Conservation (phyloP, 2,329 filamentous ascomycete species). For the Phaeosphaeriaceae sp. region DNA sequence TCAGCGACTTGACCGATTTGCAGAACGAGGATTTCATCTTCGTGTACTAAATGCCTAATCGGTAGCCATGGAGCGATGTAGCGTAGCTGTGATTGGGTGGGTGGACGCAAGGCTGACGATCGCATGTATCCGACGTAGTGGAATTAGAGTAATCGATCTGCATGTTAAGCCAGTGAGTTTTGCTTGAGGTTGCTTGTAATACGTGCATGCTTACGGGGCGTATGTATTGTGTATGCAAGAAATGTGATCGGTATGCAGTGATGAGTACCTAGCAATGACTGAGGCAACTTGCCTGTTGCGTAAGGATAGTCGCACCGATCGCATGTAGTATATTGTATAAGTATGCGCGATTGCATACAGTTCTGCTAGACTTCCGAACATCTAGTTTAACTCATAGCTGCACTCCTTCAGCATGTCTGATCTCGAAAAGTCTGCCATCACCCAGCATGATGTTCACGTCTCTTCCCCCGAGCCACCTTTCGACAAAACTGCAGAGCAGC, state of each 20-base stretch:
- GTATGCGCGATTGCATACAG: neutral
- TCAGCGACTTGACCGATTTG: slow-evolving; percentile 29
- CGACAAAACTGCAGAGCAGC: slow-evolving; percentile 32
- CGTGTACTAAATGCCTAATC: slow-evolving; percentile 11
- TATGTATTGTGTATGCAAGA: neutral
- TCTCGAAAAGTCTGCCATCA: neutral
- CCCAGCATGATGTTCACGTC: neutral
- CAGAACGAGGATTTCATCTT: slow-evolving; percentile 30
- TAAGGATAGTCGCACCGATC: neutral
- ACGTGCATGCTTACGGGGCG: neutral
- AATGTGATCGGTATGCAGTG: neutral
- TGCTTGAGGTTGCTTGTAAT: neutral
- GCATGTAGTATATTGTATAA: neutral
- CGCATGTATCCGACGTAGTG: neutral
- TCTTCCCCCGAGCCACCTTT: slow-evolving; percentile 14
- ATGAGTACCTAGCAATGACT: neutral
- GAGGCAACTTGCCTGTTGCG: neutral
- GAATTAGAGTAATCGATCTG: neutral
- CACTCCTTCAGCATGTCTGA: neutral
- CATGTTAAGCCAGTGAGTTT: neutral
- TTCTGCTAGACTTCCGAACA: neutral
- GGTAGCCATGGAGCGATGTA: neutral
- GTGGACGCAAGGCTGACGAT: neutral
- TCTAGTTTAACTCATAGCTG: neutral
- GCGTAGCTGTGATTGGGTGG: neutral